Evolutionary conservation across 768 basidiomycete genomes (phyloP).

Genomic region (Lactarius hatsudake): DNA sequence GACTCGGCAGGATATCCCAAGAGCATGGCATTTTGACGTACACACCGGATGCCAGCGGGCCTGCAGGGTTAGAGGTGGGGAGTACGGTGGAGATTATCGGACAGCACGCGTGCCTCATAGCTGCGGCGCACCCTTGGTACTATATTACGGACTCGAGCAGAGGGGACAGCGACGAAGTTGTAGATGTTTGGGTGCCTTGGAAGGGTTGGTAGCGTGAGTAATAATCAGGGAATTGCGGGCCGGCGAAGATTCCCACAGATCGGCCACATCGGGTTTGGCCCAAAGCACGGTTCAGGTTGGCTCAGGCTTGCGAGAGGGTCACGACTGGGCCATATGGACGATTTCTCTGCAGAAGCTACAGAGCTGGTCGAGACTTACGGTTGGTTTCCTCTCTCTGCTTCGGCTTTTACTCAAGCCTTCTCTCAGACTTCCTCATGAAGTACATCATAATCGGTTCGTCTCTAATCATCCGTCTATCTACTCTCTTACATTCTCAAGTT

Average conservation of each 20-base stretch:
- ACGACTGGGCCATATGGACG: conserved; percentile 40
- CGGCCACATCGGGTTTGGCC: neutral
- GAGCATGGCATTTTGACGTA: conserved; percentile 74
- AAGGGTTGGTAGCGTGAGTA: conserved; percentile 68
- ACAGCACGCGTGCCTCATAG: conserved; percentile 82
- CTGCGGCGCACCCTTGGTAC: conserved; percentile 80
- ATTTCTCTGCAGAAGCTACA: conserved; percentile 79
- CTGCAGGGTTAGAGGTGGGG: conserved; percentile 48
- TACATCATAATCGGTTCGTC: conserved; percentile 89
- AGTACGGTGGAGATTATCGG: conserved; percentile 70
- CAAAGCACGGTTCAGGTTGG: neutral
- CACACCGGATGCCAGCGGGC: conserved; percentile 23
- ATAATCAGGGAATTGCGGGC: neutral
- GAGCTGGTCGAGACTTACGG: conserved; percentile 95
- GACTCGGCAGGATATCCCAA: conserved; percentile 62
- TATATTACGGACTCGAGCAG: conserved; percentile 72
- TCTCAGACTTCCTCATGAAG: conserved; percentile 94
- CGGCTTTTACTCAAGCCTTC: neutral
- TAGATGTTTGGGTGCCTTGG: conserved; percentile 88
- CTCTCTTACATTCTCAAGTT: conserved; percentile 4
- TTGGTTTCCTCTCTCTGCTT: conserved; percentile 32
- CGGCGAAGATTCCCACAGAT: conserved; percentile 7
- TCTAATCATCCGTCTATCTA: conserved; percentile 12
- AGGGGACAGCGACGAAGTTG: conserved; percentile 47
- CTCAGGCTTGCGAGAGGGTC: neutral